Conservation (phyloP, 1,284 basidiomycete species). For the Cryptococcus maquisensis region DNA sequence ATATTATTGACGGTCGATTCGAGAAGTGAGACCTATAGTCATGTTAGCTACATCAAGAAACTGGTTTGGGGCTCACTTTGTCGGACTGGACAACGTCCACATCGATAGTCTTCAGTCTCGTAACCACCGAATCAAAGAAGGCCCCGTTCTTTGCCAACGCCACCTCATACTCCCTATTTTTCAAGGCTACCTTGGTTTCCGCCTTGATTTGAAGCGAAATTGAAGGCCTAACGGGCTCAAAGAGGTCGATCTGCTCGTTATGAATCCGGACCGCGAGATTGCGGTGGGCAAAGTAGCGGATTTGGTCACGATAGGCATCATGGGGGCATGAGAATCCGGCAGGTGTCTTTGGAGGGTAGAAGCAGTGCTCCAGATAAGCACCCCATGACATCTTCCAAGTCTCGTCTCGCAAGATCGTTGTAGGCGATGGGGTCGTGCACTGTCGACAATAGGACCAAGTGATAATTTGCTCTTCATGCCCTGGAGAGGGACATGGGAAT, state of each 20-base stretch:
- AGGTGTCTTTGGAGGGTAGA: constrained; percentile 78
- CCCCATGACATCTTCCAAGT: constrained; percentile 62
- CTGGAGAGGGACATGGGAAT: constrained; percentile 52
- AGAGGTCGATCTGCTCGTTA: constrained; percentile 73
- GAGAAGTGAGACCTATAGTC: constrained; percentile 28
- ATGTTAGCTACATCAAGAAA: not conserved
- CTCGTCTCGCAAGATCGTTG: constrained; percentile 85
- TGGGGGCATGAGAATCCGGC: constrained; percentile 69
- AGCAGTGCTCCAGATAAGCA: constrained; percentile 48
- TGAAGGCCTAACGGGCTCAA: constrained; percentile 87
- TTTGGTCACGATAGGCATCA: constrained; percentile 89
- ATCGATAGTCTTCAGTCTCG: constrained; percentile 45
- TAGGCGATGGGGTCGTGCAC: constrained; percentile 76
- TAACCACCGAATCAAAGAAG: constrained; percentile 57
- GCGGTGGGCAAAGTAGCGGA: constrained; percentile 76
- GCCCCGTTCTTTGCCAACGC: constrained; percentile 66
- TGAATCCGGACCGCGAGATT: constrained; percentile 79
- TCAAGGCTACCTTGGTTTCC: constrained; percentile 79
- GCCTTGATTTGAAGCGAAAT: constrained; percentile 76
- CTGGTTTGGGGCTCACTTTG: constrained; percentile 24
- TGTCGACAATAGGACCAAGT: constrained; percentile 89
- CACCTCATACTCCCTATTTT: constrained; percentile 80
- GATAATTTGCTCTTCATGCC: constrained; percentile 66
- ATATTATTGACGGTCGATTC: constrained; percentile 48
- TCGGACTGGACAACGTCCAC: constrained; percentile 45